Evolutionary conservation across 2,329 filamentous ascomycete species (phyloP), one percentile per base, ranked within the genome.

Genomic region (Fusarium beomiforme): DNA sequence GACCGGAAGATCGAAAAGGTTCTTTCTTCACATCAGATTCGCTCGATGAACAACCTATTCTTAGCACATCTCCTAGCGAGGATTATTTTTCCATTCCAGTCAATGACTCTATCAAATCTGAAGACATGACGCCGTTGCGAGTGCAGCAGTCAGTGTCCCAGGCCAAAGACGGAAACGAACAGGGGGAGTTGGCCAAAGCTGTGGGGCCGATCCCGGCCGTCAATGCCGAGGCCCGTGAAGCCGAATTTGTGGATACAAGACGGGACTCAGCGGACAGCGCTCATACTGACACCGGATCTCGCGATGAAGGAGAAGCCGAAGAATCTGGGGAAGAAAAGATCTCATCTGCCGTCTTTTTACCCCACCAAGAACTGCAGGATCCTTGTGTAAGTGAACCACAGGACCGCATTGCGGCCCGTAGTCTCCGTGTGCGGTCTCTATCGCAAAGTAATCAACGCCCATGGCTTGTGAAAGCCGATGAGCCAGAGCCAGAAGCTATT

Each of bases 301-400:
- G 79, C 51, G 75, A 77, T 49, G 75, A 77, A n/a, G 75, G 72
- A 62, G 73, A 77, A 64, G 75, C 75, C 36, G 87, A 89, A 42
- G 87, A 89, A 62, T 94, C 92, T 17, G 91, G 93, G 63, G 90
- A 93, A 78, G 93, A 96, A 79, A 93, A 95, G 80, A 94, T 96
- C 69, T 94, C 92, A n/a, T 95, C 92, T 34, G 93, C 93, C 26
- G 86, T 94, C 42, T 96, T 96, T 78, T 86, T 94, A 50, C 93
- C 93, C 43, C 93, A 95, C 82, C 90, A 93, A 75, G 86, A 86
- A 46, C 80, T 85, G 42, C 84, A 76, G 47, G 80, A 81, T 51
- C 71, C 78, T 47, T 77, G 80, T 56, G 67, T 73, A 59, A 69
- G 69, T 63, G 75, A 77, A 58, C 70, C 75, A 16, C 79, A 80